Base-by-base conservation (phyloP, 1,284 basidiomycete genomes). In the Malassezia globosa region DNA sequence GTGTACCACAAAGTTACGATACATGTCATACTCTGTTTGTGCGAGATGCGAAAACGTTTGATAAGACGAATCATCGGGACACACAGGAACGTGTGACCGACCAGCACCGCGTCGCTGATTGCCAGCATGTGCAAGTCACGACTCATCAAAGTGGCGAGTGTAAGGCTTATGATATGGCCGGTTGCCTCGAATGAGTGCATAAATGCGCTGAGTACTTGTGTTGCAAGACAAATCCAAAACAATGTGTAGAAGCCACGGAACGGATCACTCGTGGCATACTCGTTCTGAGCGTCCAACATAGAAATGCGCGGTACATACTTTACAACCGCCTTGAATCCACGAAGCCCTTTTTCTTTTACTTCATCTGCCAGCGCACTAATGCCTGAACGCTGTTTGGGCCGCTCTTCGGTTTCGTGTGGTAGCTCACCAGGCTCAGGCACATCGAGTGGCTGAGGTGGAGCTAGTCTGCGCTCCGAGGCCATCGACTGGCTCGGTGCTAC, bases 131-230 rank as follows among this genome's bases (percentile, higher is more conserved):
- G 70, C 1, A 81, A 87, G 69, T 97, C 86, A 51, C 81, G 78
- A 0, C 87, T 89, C 73, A 99, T 85, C 75, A 92, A 81, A 33
- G 80, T 77, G 2, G 86, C 87, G 64, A 97, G 95, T 10, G 77
- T 79, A 55, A 87, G 76, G 48, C 84, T 60, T 33, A 95, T 78
- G 0, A 87, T 78, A 37, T 82, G 80, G 22, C 88, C 88, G 27
- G 80, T 82, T 22, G 47, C 37, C 10, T 53, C 46, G 25, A 60
- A 68, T 18, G 60, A 60, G 16, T 50, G 57, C 45, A 63, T 61
- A 16, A 58, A 63, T 6, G 61, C 62, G 50, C 64, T 63, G 42
- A 71, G 57, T 22, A 71, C 64, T 21, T 60, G 53, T 27, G 68
- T 49, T 16, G 56, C 56, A n/a, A 69, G 41, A 22, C 55, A 58